Evolutionary conservation across 2,329 filamentous ascomycete species (phyloP).

Genomic region (Tolypocladium sp.): DNA sequence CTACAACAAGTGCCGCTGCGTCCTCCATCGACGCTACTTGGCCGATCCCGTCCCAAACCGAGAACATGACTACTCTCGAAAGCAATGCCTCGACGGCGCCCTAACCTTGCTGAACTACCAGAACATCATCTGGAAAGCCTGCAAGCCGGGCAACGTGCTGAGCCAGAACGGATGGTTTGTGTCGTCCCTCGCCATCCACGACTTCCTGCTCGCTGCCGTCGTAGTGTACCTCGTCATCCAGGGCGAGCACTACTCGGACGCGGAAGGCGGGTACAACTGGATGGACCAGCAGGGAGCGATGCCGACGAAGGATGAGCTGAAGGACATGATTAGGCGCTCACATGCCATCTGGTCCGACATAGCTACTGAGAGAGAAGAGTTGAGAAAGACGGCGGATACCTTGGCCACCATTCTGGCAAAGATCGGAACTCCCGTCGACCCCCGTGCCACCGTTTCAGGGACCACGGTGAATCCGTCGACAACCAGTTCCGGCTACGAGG

Average conservation of each 20-base stretch:
- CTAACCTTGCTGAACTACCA: constrained; percentile 39
- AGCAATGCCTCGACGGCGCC: constrained; percentile 40
- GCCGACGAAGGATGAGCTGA: constrained; percentile 28
- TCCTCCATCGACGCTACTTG: constrained; percentile 46
- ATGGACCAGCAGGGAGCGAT: constrained; percentile 18
- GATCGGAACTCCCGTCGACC: constrained; percentile 19
- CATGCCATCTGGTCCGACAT: constrained; percentile 34
- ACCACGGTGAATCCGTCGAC: background rate
- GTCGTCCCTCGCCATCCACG: constrained; percentile 47
- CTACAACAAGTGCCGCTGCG: constrained; percentile 45
- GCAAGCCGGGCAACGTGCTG: constrained; percentile 44
- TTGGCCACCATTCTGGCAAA: constrained; percentile 36
- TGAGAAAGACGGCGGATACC: constrained; percentile 36
- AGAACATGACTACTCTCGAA: constrained; percentile 44
- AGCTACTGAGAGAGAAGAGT: constrained; percentile 24
- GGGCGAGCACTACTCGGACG: constrained; percentile 30
- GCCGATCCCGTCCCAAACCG: constrained; percentile 28
- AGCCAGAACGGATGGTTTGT: constrained; percentile 46
- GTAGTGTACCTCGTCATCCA: constrained; percentile 45
- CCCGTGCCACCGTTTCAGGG: background rate
- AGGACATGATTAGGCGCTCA: constrained; percentile 30
- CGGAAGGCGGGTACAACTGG: constrained; percentile 23
- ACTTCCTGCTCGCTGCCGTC: constrained; percentile 53
- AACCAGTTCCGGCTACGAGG: background rate
- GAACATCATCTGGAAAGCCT: constrained; percentile 34